Evolutionary conservation across 805 yeast species (phyloP).

Genomic region (Brettanomyces nanus): DNA sequence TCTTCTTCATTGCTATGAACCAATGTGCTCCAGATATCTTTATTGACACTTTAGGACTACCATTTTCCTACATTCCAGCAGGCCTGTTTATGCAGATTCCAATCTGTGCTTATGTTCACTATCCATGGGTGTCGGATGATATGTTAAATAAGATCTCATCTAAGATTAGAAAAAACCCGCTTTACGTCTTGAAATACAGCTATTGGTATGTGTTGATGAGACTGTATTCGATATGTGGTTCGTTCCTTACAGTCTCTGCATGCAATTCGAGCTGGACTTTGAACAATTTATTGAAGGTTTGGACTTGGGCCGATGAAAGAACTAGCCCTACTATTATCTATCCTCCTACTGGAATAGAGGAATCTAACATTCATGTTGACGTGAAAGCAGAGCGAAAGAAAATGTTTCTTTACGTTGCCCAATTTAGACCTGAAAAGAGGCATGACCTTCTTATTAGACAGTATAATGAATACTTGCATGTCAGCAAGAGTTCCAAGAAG

Average conservation of each 20-base stretch:
- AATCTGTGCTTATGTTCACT: constrained; percentile 83
- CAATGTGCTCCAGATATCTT: constrained; percentile 79
- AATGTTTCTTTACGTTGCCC: constrained; percentile 65
- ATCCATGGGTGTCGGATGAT: constrained; percentile 82
- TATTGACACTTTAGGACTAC: constrained; percentile 92
- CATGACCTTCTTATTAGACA: constrained; percentile 63
- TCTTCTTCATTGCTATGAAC: constrained; percentile 63
- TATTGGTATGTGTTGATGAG: constrained; percentile 71
- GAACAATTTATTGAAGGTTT: constrained; percentile 59
- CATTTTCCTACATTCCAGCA: constrained; percentile 72
- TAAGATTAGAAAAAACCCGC: constrained; percentile 6
- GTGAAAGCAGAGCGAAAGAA: constrained; percentile 24
- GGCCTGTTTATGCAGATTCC: constrained; percentile 57
- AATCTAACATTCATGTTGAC: constrained; percentile 16
- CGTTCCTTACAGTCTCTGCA: constrained; percentile 53
- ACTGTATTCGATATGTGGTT: constrained; percentile 59
- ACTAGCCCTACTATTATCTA: constrained; percentile 44
- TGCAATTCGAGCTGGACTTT: constrained; percentile 92
- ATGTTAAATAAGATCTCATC: constrained; percentile 61
- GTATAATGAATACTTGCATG: constrained; percentile 41
- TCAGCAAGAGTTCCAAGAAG: constrained; percentile 26
- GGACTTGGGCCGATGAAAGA: constrained; percentile 40
- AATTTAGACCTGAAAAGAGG: constrained; percentile 92
- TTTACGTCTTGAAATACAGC: constrained; percentile 30
- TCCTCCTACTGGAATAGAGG: constrained; percentile 85